A percentile compares a stretch with the other conserved stretches of the same genome.
phyloP scores from a whole-genome alignment of 129 eudicot genomes.

The Helichrysum umbraculigerum region DNA sequence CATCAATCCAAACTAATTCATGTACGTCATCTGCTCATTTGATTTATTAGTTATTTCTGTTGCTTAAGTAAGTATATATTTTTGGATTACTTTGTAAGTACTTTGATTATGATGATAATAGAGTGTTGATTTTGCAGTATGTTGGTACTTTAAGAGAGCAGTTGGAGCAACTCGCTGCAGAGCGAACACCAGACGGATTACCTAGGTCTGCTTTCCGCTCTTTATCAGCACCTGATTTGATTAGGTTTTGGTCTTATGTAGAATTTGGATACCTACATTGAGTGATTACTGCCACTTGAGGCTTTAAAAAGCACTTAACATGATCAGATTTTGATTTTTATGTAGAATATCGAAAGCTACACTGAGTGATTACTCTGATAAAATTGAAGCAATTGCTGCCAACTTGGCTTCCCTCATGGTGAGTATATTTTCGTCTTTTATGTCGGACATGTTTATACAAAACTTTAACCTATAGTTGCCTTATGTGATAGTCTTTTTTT shows the following conservation, averaged over 20 bases:
- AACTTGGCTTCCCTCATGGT: slow-evolving; percentile 56
- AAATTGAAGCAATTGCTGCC: slow-evolving; percentile 85
- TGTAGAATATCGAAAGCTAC: slow-evolving; percentile 72
- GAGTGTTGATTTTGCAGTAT: slow-evolving; percentile 50
- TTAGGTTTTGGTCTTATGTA: slow-evolving; percentile 11
- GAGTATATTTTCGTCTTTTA: slow-evolving; percentile 3
- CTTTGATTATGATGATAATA: neutral
- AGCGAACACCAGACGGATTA: slow-evolving; percentile 72
- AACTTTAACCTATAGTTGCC: neutral
- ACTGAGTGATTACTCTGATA: slow-evolving; percentile 75
- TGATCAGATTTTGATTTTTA: slow-evolving; percentile 40
- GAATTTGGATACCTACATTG: slow-evolving; percentile 69
- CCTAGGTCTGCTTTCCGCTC: slow-evolving; percentile 52
- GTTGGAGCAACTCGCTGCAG: slow-evolving; percentile 79
- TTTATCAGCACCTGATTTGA: neutral
- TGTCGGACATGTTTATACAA: neutral
- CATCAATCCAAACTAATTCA: slow-evolving; percentile 84
- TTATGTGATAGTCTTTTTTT: neutral
- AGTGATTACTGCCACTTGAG: slow-evolving; percentile 72
- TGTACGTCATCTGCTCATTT: slow-evolving; percentile 23
- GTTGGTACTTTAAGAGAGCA: slow-evolving; percentile 81
- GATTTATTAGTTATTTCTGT: neutral
- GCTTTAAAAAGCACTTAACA: neutral
- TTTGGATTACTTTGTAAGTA: neutral
- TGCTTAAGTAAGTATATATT: neutral